A percentile compares a stretch with the other conserved stretches of the same genome.
These are phyloP conservation scores for Mrakia hoshinonis DNA, from an alignment of 768 basidiomycete genomes.

Conservation along the genomic window DNA sequence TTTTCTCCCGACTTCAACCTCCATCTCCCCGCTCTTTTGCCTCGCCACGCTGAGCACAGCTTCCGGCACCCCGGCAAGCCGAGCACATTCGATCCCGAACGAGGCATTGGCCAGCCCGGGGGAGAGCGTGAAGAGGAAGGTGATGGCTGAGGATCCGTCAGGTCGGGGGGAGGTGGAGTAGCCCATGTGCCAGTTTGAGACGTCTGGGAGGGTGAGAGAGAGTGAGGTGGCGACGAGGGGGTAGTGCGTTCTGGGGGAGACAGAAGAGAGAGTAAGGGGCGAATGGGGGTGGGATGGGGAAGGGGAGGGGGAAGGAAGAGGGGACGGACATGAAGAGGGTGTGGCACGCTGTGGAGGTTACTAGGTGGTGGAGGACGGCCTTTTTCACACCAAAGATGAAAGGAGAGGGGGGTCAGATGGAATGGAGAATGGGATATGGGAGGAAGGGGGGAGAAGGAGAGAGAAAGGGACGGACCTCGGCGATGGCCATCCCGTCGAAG, in stretches of 20 bases:
- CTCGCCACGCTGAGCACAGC: conserved; percentile 55
- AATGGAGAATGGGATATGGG: conserved; percentile 34
- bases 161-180: conserved; percentile 44
- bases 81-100: conserved; percentile 86
- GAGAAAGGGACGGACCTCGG: conserved; percentile 31
- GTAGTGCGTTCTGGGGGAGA: conserved; percentile 30
- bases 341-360: conserved; percentile 43
- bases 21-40: not conserved
- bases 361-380: conserved; percentile 66
- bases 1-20: not conserved
- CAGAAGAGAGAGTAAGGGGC: not conserved
- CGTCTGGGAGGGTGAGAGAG: conserved; percentile 17
- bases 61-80: conserved; percentile 74
- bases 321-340: conserved; percentile 18
- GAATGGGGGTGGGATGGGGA: not conserved
- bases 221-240: conserved; percentile 11
- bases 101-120: conserved; percentile 62
- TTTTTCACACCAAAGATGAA: not conserved
- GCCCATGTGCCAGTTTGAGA: conserved; percentile 59
- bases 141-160: conserved; percentile 68
- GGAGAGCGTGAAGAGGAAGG: conserved; percentile 72
- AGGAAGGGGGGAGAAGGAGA: conserved; percentile 29
- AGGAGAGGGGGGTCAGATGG: not conserved
- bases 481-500: conserved; percentile 60
- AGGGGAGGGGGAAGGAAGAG: not conserved